phyloP scores from a whole-genome alignment of 495 filamentous ascomycete species.

The Hamigera avellanea region DNA sequence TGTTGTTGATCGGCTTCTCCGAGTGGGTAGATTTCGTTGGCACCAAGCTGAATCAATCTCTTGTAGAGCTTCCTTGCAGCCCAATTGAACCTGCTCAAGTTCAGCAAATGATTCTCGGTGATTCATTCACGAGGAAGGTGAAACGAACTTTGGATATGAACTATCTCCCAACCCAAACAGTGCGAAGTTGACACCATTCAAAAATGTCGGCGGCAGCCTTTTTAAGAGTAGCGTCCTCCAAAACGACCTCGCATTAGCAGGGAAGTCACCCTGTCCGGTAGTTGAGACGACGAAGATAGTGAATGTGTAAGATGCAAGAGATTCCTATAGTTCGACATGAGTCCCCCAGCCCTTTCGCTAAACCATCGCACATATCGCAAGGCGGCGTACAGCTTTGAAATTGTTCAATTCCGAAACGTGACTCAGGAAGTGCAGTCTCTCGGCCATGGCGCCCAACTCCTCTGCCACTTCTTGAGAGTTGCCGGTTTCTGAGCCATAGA shows the following conservation, averaged over 20 bases:
- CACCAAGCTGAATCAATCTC: slow-evolving; percentile 76
- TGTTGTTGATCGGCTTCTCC: slow-evolving; percentile 91
- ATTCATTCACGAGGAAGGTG: not conserved
- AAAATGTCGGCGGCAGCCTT: slow-evolving; percentile 58
- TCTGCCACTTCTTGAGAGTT: slow-evolving; percentile 82
- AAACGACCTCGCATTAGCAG: slow-evolving; percentile 63
- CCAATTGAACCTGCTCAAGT: slow-evolving; percentile 68
- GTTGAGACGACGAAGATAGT: slow-evolving; percentile 78
- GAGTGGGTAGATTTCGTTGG: slow-evolving; percentile 57
- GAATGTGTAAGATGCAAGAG: slow-evolving; percentile 42
- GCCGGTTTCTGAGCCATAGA: slow-evolving; percentile 92
- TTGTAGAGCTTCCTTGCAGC: slow-evolving; percentile 80
- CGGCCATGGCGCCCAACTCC: slow-evolving; percentile 59
- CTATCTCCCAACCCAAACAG: slow-evolving; percentile 91
- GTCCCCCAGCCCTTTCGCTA: too few relatives aligned
- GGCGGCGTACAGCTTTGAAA: slow-evolving; percentile 63
- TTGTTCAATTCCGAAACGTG: slow-evolving; percentile 64
- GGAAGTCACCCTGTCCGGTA: slow-evolving; percentile 89
- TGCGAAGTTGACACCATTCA: slow-evolving; percentile 57
- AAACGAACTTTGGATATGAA: slow-evolving; percentile 71
- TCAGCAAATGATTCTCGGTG: slow-evolving; percentile 5
- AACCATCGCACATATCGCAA: too few relatives aligned
- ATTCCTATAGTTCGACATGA: slow-evolving; percentile 17
- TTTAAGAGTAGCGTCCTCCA: slow-evolving; percentile 78
- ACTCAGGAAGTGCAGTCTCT: slow-evolving; percentile 67